Base-by-base conservation (phyloP, 2,329 filamentous ascomycete species). In the Diaporthe australafricana region DNA sequence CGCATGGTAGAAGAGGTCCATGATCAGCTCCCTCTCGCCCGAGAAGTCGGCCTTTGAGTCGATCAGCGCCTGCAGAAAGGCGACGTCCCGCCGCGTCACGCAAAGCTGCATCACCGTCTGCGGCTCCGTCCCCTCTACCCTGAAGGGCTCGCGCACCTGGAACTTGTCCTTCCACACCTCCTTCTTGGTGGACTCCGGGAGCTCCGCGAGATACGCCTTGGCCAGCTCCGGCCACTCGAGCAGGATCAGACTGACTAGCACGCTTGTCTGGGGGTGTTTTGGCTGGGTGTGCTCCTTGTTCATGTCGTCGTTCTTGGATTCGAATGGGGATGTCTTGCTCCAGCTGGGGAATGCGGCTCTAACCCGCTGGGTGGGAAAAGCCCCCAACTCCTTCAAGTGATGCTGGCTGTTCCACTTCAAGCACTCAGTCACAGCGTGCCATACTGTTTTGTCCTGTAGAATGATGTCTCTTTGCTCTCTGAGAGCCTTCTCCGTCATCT, bases 201-300 rank as follows among this genome's bases (percentile, higher is more conserved):
- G 56, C 12, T 48, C 50, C 17, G 25, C 35, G 1, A 70, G 57
- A 14, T 66, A 67, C 5, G 48, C 1, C 4, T n/a, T 12, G 0
- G 69, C 69, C 5, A 71, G 42, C 16, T 71, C 40, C 5, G 60
- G 40, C 69, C 69, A 71, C 27, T 67, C 25, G 11, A 71, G 69
- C 16, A 71, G 9, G 3, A 67, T 1, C 0, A 71, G 40, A 27
- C 60, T 71, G 5, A 71, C 69, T 1, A 71, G 16, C 1, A 71
- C 42, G 22, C 48, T 40, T 7, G 69, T 71, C 38, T 65, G 48
- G 12, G 7, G 1, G 2, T 20, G 1, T 2, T 3, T 17, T 5
- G 60, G 60, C 14, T 55, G 16, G 27, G 7, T 11, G 47, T 32
- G n/a, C 3, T 38, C 20, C 32, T 35, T 35, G 32, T 35, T 35